A percentile compares a stretch with the other conserved stretches of the same genome.
Evolutionary conservation across 2,329 filamentous ascomycete genomes (phyloP).

Genomic region (Nemania sp.): DNA sequence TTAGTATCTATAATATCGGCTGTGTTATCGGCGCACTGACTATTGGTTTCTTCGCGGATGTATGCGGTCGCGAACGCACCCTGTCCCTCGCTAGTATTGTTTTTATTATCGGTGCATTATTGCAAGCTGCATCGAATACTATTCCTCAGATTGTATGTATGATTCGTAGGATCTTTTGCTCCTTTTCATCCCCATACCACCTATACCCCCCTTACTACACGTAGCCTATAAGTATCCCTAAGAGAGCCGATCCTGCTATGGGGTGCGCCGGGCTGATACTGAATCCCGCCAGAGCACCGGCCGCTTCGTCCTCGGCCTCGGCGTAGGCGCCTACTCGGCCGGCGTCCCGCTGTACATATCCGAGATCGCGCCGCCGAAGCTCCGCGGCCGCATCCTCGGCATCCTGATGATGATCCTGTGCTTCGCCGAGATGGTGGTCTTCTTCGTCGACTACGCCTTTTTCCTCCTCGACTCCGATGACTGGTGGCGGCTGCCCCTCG

Average conservation of each 20-base stretch:
- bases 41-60: conserved; percentile 47
- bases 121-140: conserved; percentile 45
- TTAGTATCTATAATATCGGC: conserved; percentile 51
- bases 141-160: conserved; percentile 46
- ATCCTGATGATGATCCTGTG: conserved; percentile 51
- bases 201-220: too few relatives aligned
- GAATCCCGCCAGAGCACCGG: conserved; percentile 40
- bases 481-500: conserved; percentile 54
- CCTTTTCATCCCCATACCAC: not conserved
- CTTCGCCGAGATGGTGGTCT: conserved; percentile 51
- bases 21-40: conserved; percentile 49
- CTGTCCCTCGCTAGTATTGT: conserved; percentile 47
- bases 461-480: conserved; percentile 46
- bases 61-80: conserved; percentile 48
- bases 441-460: conserved; percentile 49
- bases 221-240: not conserved
- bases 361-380: conserved; percentile 48
- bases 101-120: conserved; percentile 46
- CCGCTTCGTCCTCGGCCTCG: conserved; percentile 47
- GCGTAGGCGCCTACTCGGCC: conserved; percentile 50
- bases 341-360: conserved; percentile 51
- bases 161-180: not conserved
- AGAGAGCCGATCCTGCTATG: not conserved
- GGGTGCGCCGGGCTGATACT: not conserved
- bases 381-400: conserved; percentile 49